Conservation (phyloP, 2,329 filamentous ascomycete species). For the Ophiostoma ips region DNA sequence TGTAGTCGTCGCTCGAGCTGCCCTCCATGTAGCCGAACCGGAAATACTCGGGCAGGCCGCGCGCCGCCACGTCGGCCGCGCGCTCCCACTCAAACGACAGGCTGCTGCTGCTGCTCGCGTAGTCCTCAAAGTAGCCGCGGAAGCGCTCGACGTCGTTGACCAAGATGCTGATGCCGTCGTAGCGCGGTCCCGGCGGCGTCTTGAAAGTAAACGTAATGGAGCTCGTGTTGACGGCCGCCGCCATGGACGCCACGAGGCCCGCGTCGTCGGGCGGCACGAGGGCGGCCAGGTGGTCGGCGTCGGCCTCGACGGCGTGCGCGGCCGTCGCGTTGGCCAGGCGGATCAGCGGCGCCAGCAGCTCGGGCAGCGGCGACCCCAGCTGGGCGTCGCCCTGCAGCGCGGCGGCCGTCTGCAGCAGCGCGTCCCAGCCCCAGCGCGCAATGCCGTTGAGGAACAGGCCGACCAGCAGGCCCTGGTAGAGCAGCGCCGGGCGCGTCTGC, state of each 20-base stretch:
- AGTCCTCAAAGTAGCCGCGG: constrained; percentile 53
- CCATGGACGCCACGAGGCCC: background rate
- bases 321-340: constrained; percentile 18
- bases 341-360: constrained; percentile 34
- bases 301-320: constrained; percentile 7
- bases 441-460: constrained; percentile 91
- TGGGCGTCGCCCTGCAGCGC: constrained; percentile 58
- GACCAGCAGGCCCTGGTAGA: constrained; percentile 81
- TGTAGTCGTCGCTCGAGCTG: constrained; percentile 53
- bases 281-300: constrained; percentile 2
- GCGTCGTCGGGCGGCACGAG: background rate
- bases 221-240: constrained; percentile 31
- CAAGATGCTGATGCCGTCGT: constrained; percentile 64
- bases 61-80: constrained; percentile 16
- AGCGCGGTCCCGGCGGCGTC: constrained; percentile 33
- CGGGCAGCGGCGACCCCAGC: constrained; percentile 46
- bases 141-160: constrained; percentile 80
- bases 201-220: constrained; percentile 51
- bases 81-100: constrained; percentile 9
- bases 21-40: constrained; percentile 62
- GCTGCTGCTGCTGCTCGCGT: constrained; percentile 14
- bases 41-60: constrained; percentile 54
- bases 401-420: constrained; percentile 68
- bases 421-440: constrained; percentile 85
- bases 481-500: constrained; percentile 68